Evolutionary conservation across 768 basidiomycete species (phyloP).

Genomic region (Gloeopeniophorella convolvens): DNA sequence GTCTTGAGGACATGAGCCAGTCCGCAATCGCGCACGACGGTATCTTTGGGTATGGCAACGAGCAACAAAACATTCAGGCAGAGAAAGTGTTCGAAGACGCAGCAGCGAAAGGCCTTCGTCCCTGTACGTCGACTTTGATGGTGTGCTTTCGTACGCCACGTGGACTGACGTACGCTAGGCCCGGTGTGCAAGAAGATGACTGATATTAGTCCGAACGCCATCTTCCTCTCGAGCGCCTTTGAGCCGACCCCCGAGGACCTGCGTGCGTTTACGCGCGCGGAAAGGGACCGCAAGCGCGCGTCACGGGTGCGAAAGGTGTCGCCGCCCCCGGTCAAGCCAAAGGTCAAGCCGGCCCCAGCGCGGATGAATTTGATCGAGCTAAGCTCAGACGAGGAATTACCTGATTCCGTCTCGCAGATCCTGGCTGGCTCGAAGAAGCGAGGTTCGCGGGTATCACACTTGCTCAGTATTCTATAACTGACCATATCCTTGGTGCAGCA

Average conservation of each 20-base stretch:
- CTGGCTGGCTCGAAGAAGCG: slow-evolving; percentile 22
- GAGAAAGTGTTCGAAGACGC: slow-evolving; percentile 56
- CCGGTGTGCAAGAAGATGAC: slow-evolving; percentile 65
- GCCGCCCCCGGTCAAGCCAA: slow-evolving; percentile 21
- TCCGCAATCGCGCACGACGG: slow-evolving; percentile 50
- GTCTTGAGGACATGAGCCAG: slow-evolving; percentile 46
- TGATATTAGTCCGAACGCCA: slow-evolving; percentile 41
- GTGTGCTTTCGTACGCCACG: background rate
- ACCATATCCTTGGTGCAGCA: background rate
- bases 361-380: slow-evolving; percentile 19
- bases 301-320: background rate
- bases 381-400: slow-evolving; percentile 42
- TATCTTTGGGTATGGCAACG: slow-evolving; percentile 51
- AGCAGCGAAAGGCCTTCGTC: slow-evolving; percentile 49
- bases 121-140: slow-evolving; percentile 35
- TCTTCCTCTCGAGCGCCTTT: slow-evolving; percentile 63
- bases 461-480: background rate
- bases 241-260: slow-evolving; percentile 60
- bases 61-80: slow-evolving; percentile 45
- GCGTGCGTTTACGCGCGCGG: slow-evolving; percentile 31
- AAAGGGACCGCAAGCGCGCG: slow-evolving; percentile 9
- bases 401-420: slow-evolving; percentile 41
- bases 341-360: slow-evolving; percentile 7
- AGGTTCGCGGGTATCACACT: background rate
- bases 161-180: slow-evolving; percentile 32